Percentiles rank a stretch among this genome's conserved stretches.
Conservation (phyloP, 345 rosid species). For the Cochlearia excelsa region DNA sequence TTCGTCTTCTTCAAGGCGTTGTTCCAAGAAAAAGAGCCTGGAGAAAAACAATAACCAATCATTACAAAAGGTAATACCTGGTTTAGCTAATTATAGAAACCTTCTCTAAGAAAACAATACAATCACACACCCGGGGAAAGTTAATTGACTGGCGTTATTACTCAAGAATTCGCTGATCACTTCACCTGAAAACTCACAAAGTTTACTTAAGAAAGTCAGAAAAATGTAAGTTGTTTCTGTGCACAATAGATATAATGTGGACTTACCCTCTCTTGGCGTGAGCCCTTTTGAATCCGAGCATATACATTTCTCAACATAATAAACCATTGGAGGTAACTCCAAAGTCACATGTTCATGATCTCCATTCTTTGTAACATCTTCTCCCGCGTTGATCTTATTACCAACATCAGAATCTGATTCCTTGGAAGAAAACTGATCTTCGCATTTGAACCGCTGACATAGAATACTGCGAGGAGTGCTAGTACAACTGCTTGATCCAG, state of each 20-base stretch:
- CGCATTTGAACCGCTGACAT: constrained; percentile 19
- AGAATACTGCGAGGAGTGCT: not conserved
- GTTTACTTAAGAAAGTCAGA: not conserved
- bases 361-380: no score
- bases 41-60: constrained; percentile 9
- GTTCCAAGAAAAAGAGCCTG: constrained; percentile 89
- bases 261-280: constrained; percentile 1
- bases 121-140: constrained; percentile 71
- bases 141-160: constrained; percentile 84
- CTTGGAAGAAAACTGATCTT: no score
- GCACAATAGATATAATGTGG: no score
- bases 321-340: no score
- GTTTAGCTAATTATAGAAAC: not conserved
- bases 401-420: not conserved
- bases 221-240: not conserved
- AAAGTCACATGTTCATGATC: constrained; percentile 35
- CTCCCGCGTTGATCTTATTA: no score
- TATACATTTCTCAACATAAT: no score
- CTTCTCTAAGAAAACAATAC: constrained; percentile 16
- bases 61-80: not conserved
- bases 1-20: constrained; percentile 88
- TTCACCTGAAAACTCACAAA: constrained; percentile 55
- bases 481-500: constrained; percentile 12
- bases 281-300: no score
- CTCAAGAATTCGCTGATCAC: constrained; percentile 70